Conservation (phyloP, 495 filamentous ascomycete species). For the Penicilliopsis zonata region DNA sequence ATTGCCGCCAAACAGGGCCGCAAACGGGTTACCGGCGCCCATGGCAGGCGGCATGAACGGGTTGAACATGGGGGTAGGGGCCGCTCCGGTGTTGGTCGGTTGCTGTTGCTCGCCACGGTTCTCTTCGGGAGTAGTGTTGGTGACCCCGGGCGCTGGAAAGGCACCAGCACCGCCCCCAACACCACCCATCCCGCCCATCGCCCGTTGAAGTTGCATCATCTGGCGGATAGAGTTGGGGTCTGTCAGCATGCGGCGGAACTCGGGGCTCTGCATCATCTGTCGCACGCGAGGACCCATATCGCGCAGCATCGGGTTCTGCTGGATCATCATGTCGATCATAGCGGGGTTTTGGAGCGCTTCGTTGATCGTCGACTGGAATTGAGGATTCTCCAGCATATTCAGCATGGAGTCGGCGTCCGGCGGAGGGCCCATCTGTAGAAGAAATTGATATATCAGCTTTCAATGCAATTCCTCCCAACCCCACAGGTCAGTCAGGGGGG, state of each 20-base stretch:
- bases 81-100: constrained; percentile 9
- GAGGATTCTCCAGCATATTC: constrained; percentile 75
- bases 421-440: constrained; percentile 74
- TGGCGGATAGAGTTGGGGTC: constrained; percentile 73
- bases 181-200: constrained; percentile 45
- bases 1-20: constrained; percentile 48
- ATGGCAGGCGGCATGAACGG: constrained; percentile 29
- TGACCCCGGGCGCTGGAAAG: constrained; percentile 84
- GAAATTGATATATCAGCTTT: too few relatives aligned
- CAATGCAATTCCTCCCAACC: too few relatives aligned
- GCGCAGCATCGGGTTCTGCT: constrained; percentile 77
- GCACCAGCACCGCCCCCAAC: constrained; percentile 35
- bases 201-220: constrained; percentile 66
- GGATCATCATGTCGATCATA: constrained; percentile 86
- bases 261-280: constrained; percentile 71
- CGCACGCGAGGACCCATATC: constrained; percentile 70
- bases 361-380: constrained; percentile 71
- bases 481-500: too few relatives aligned
- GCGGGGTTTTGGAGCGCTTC: constrained; percentile 89
- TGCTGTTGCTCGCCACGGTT: constrained; percentile 31
- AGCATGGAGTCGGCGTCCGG: constrained; percentile 70
- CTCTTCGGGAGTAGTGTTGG: constrained; percentile 51
- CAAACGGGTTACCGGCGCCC: constrained; percentile 60
- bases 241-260: constrained; percentile 91
- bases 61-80: constrained; percentile 17